Evolutionary conservation across 805 yeast genomes (phyloP), one percentile per base, ranked within the genome.

Genomic region (Komagataella phaffii): DNA sequence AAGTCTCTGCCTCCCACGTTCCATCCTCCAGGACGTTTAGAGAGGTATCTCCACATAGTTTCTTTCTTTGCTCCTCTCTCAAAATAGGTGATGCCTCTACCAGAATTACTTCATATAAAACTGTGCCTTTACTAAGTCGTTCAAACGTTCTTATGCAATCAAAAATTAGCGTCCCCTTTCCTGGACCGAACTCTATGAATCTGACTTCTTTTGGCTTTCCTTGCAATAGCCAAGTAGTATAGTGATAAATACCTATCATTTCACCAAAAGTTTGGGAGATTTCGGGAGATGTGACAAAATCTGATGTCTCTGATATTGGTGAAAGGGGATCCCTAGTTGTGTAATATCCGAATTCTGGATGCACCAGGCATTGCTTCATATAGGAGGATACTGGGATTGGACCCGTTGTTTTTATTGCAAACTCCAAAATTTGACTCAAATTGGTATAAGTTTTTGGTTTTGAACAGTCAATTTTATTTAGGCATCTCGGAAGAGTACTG

Each of bases 181-280:
- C 96, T 0, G 96, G 96, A 0, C 96, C 96, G 63, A 86, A 80
- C 63, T 88, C 96, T 7, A 85, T 70, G 8, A 88, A 60, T 50
- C 82, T 67, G 23, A 83, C 64, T 10, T 61, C 59, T n/a, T 58
- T 45, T 0, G 86, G 82, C 47, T 63, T 69, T 24, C 76, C 72
- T 56, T 83, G 90, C 1, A 69, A 61, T 40, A 75, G 54, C 86
- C 89, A 85, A 8, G 66, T 62, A 10, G 77, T 68, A 54, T 69
- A 78, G 53, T 73, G 69, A 88, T 95, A 88, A 4, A 88, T 67
- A 0, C 93, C 95, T 53, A 85, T 73, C 69, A 85, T 77, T 62
- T 88, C 95, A 18, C 96, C 96, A 69, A 87, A 88, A 68, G 87
- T 83, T 45, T 86, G 87, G 6, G 91, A 83, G 50, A 88, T 85